Percentiles rank a stretch among this genome's conserved stretches.
Evolutionary conservation across 345 rosid genomes (phyloP).

Genomic region (Cardamine resedifolia): DNA sequence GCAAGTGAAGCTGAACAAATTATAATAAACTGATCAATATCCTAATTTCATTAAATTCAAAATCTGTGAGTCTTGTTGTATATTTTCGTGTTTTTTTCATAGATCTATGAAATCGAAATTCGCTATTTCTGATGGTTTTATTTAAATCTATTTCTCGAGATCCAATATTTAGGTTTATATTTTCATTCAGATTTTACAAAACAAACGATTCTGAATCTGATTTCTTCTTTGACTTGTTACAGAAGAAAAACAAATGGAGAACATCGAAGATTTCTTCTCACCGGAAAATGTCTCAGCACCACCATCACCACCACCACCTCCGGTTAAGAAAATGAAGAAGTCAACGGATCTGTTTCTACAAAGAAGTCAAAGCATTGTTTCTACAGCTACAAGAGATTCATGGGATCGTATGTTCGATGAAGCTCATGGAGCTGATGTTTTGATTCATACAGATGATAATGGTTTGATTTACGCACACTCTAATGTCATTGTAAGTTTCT

Average conservation of each 20-base stretch:
- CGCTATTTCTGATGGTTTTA: not conserved
- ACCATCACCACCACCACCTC: slow-evolving; percentile 17
- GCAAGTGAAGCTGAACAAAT: slow-evolving; percentile 23
- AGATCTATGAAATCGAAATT: not conserved
- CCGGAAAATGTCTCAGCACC: slow-evolving; percentile 5
- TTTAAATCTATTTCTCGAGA: not conserved
- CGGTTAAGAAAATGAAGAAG: not conserved
- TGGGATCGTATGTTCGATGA: slow-evolving; percentile 83
- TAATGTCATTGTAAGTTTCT: slow-evolving; percentile 62
- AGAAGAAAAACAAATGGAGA: slow-evolving; percentile 30
- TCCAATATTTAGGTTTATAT: not conserved
- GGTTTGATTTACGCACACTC: slow-evolving; percentile 73
- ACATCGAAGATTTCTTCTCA: slow-evolving; percentile 3
- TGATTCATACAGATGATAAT: slow-evolving; percentile 49
- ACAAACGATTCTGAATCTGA: not conserved
- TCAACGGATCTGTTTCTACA: not conserved
- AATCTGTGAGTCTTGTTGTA: not conserved
- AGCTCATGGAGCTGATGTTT: slow-evolving; percentile 70
- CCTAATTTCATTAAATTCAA: not conserved
- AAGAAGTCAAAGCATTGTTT: slow-evolving; percentile 30
- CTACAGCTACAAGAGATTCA: slow-evolving; percentile 46
- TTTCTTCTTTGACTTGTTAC: slow-evolving; percentile 8
- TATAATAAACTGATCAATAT: slow-evolving; percentile 3
- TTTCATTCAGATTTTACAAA: not conserved
- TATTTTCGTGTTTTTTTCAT: not conserved